Evolutionary conservation across 1,139 yeast genomes (phyloP).

Genomic region (Pichia sp.): DNA sequence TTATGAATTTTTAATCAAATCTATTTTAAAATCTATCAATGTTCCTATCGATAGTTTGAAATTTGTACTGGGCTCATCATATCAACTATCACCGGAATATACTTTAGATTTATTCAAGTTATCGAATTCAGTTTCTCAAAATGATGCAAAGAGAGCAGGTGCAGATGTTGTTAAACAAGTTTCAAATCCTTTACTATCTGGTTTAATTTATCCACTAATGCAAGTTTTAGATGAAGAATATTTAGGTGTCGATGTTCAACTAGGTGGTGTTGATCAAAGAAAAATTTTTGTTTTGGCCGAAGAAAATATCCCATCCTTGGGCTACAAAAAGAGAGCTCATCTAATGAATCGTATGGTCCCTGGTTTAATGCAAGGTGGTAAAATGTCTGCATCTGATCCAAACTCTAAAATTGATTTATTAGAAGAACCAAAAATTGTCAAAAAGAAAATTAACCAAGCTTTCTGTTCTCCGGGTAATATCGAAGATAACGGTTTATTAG

Average conservation of each 20-base stretch:
- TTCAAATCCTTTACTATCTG: slow-evolving; percentile 85
- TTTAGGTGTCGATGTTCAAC: slow-evolving; percentile 85
- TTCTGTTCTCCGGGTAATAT: slow-evolving; percentile 94
- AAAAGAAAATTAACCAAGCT: slow-evolving; percentile 87
- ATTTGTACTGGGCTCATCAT: slow-evolving; percentile 82
- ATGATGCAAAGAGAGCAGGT: slow-evolving; percentile 98
- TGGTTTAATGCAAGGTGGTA: slow-evolving; percentile 93
- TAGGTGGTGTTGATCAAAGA: slow-evolving; percentile 99
- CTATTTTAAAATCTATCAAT: slow-evolving; percentile 76
- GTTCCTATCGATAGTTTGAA: slow-evolving; percentile 86
- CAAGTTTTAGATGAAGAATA: slow-evolving; percentile 96
- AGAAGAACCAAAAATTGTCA: slow-evolving; percentile 81
- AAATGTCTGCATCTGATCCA: slow-evolving; percentile 99
- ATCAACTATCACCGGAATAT: slow-evolving; percentile 71
- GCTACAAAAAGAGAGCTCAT: slow-evolving; percentile 96
- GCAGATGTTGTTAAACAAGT: slow-evolving; percentile 99
- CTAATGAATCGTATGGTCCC: slow-evolving; percentile 99
- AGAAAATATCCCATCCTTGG: slow-evolving; percentile 78
- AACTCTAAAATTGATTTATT: slow-evolving; percentile 90
- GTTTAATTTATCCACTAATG: slow-evolving; percentile 95
- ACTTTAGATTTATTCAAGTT: slow-evolving; percentile 84
- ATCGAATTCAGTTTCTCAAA: slow-evolving; percentile 78
- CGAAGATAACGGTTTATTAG: slow-evolving; percentile 82
- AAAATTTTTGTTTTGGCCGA: slow-evolving; percentile 96
- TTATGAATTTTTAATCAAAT: slow-evolving; percentile 76